Conservation (phyloP, 257 asterid species). For the Hygrophila difformis region DNA sequence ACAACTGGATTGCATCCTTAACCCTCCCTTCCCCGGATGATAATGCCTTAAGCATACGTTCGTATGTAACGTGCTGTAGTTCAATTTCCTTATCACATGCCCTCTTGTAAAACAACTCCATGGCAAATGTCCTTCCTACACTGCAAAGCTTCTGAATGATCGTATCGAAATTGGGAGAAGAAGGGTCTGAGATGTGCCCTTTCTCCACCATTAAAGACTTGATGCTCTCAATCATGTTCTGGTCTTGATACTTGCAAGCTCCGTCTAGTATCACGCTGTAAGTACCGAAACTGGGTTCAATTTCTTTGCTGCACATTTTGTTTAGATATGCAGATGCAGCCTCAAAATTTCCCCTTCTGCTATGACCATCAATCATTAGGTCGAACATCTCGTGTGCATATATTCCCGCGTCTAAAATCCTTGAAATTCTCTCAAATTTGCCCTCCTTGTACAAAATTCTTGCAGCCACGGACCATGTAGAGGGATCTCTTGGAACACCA, state of each 20-base stretch:
- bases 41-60: constrained; percentile 45
- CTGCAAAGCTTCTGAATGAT: constrained; percentile 43
- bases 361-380: constrained; percentile 44
- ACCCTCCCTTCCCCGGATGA: constrained; percentile 37
- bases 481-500: constrained; percentile 36
- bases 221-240: constrained; percentile 32
- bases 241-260: constrained; percentile 45
- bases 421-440: constrained; percentile 39
- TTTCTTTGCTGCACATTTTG: constrained; percentile 25
- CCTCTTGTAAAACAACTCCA: constrained; percentile 38
- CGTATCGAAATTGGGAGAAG: constrained; percentile 25
- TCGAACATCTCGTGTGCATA: constrained; percentile 29
- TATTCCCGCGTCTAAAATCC: constrained; percentile 41
- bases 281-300: constrained; percentile 40
- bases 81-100: constrained; percentile 31
- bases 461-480: constrained; percentile 49
- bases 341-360: constrained; percentile 55
- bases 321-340: constrained; percentile 42
- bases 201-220: constrained; percentile 33
- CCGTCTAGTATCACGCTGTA: constrained; percentile 65
- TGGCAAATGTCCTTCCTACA: constrained; percentile 44
- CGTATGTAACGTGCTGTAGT: constrained; percentile 38
- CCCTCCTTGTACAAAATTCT: constrained; percentile 41
- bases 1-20: constrained; percentile 40
- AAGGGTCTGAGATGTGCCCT: constrained; percentile 24